Base-by-base conservation (phyloP, 768 basidiomycete species). In the Mycena pura region DNA sequence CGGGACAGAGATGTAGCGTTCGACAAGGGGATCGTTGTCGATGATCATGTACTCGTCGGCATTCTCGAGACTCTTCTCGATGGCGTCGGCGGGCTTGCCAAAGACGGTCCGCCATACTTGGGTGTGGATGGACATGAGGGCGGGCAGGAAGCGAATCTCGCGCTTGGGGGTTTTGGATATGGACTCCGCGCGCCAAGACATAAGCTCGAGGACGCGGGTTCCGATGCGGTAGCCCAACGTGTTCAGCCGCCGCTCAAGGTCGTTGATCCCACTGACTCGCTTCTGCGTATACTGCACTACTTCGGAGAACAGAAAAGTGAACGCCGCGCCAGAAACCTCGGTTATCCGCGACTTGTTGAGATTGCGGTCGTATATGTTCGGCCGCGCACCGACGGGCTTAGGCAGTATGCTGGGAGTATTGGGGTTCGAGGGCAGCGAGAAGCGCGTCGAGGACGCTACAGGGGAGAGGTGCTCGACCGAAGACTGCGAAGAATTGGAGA, bases 21-120 rank as follows among this genome's bases (percentile, higher is more conserved):
- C 96, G 64, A 98, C 82, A 21, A 90, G 85, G 11, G 97, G 96
- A 71, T 96, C 92, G 73, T 99, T 98, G 81, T 98, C 92, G 60
- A 96, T 91, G 65, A 99, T 92, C 97, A 99, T 99, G 76, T 98
- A 99, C 82, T 99, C 97, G 72, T 99, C 96, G 19, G 92, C 89
- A 60, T 96, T 94, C 74, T 97, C 95, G 0, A 98, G 93, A 66
- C 93, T 95, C 78, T 94, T 92, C 76, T 99, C 96, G 56, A 99
- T 87, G 2, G 91, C 94, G 72, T 98, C 96, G 21, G 97, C 97
- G 9, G 94, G 83, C 73, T 90, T 92, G 9, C 95, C 95, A 70
- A 96, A 99, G 17, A 96, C 90, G 28, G 95, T 91, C 57, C 89
- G 88, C 91, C 96, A 99, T 24, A 99, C 89, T 67, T 96, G 93